Conservation (phyloP, 805 yeast genomes). For the Tetrapisispora taiwanensis region DNA sequence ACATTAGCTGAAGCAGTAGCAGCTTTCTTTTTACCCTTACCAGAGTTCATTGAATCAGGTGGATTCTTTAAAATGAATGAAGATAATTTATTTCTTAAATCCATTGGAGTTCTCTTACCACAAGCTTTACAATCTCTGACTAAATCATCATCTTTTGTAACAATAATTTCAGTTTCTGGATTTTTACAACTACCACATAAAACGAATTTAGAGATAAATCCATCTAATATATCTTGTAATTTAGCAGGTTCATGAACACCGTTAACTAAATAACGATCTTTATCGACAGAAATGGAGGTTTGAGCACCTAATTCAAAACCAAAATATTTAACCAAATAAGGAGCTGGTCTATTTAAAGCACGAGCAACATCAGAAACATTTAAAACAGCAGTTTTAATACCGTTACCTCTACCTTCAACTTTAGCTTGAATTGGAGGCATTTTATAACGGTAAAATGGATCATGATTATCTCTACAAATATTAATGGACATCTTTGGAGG, state of each 20-base stretch:
- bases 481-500: slow-evolving; percentile 78
- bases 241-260: slow-evolving; percentile 88
- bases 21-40: slow-evolving; percentile 57
- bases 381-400: slow-evolving; percentile 91
- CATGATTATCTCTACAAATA: slow-evolving; percentile 93
- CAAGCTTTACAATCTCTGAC: slow-evolving; percentile 96
- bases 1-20: slow-evolving; percentile 86
- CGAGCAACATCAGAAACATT: slow-evolving; percentile 89
- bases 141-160: slow-evolving; percentile 56
- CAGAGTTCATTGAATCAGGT: slow-evolving; percentile 47
- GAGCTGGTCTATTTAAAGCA: slow-evolving; percentile 86
- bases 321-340: slow-evolving; percentile 86
- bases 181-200: slow-evolving; percentile 91
- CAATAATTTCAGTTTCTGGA: slow-evolving; percentile 89
- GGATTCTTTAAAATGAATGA: slow-evolving; percentile 86
- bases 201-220: slow-evolving; percentile 85
- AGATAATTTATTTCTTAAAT: slow-evolving; percentile 78
- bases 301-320: slow-evolving; percentile 97
- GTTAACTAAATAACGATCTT: slow-evolving; percentile 83
- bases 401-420: slow-evolving; percentile 98
- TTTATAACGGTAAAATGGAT: slow-evolving; percentile 98
- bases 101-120: slow-evolving; percentile 79
- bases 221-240: slow-evolving; percentile 89
- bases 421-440: slow-evolving; percentile 97
- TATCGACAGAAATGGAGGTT: slow-evolving; percentile 67